Conservation (phyloP, 2,329 filamentous ascomycete genomes). For the Cladosporium austrohemisphaericum region DNA sequence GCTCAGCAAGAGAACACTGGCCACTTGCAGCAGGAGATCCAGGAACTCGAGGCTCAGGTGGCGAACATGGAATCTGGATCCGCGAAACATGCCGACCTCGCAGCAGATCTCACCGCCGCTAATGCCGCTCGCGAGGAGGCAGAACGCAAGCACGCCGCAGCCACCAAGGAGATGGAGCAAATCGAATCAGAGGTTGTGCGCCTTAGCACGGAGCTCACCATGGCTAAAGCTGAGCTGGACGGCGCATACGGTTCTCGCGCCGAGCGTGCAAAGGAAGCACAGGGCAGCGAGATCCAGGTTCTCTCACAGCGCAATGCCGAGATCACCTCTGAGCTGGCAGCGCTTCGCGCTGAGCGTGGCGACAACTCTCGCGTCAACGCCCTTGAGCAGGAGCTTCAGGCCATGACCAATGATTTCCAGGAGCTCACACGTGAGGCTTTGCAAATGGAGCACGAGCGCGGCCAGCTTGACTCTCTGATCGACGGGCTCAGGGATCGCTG, state of each 20-base stretch:
- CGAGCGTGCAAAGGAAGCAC: slow-evolving; percentile 63
- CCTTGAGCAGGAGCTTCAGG: slow-evolving; percentile 62
- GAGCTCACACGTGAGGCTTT: slow-evolving; percentile 66
- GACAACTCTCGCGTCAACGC: slow-evolving; percentile 34
- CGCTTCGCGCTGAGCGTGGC: slow-evolving; percentile 32
- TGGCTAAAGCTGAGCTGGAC: slow-evolving; percentile 85
- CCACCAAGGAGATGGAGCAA: slow-evolving; percentile 31
- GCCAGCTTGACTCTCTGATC: slow-evolving; percentile 59
- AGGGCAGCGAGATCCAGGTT: slow-evolving; percentile 54
- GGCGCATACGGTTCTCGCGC: slow-evolving; percentile 82
- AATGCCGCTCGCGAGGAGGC: slow-evolving; percentile 21
- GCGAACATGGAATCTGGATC: slow-evolving; percentile 33
- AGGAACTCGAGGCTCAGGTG: slow-evolving; percentile 32
- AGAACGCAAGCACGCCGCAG: slow-evolving; percentile 26
- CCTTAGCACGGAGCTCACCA: slow-evolving; percentile 75
- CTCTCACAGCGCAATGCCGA: slow-evolving; percentile 37
- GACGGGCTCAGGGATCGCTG: slow-evolving; percentile 62
- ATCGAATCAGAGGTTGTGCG: slow-evolving; percentile 63
- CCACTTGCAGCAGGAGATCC: slow-evolving; percentile 29
- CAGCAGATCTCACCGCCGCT: slow-evolving; percentile 21
- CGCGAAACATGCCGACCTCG: slow-evolving; percentile 15
- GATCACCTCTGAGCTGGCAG: slow-evolving; percentile 41
- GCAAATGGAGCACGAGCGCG: slow-evolving; percentile 68
- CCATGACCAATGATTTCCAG: slow-evolving; percentile 67
- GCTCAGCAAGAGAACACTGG: slow-evolving; percentile 34